phyloP scores from a whole-genome alignment of 2,329 filamentous ascomycete genomes.

The Helminthosporium solani region DNA sequence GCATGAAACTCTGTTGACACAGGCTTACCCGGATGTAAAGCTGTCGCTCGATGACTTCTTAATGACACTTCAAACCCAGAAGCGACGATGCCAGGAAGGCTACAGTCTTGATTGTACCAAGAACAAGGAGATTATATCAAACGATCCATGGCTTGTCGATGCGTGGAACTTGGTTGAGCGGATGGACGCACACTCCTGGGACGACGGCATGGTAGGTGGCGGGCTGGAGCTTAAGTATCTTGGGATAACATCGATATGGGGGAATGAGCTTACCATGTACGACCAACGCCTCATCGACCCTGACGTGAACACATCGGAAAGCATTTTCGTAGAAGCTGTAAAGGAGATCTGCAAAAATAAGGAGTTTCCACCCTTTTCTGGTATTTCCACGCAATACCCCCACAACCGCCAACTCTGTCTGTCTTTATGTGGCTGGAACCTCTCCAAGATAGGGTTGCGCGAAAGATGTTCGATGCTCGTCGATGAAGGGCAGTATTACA shows the following conservation, averaged over 20 bases:
- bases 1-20: conserved; percentile 40
- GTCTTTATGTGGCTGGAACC: conserved; percentile 71
- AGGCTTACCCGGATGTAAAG: conserved; percentile 39
- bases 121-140: conserved; percentile 67
- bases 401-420: conserved; percentile 74
- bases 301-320: conserved; percentile 52
- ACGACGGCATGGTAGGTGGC: conserved; percentile 69
- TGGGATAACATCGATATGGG: conserved; percentile 73
- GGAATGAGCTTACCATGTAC: conserved; percentile 62
- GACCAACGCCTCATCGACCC: conserved; percentile 39
- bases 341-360: conserved; percentile 64
- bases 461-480: conserved; percentile 54
- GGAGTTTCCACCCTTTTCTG: conserved; percentile 63
- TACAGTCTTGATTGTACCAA: conserved; percentile 59
- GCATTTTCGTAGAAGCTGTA: conserved; percentile 57
- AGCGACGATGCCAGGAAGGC: conserved; percentile 58
- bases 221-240: conserved; percentile 73
- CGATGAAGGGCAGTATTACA: conserved; percentile 62
- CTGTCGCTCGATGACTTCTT: conserved; percentile 38
- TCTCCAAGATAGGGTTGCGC: conserved; percentile 54
- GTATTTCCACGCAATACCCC: conserved; percentile 63
- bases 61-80: conserved; percentile 44
- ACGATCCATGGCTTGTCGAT: conserved; percentile 73
- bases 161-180: conserved; percentile 76
- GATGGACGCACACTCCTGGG: conserved; percentile 62